Evolutionary conservation across 202 grass and related monocot species (phyloP), one percentile per base, ranked within the genome.

Genomic region (Zoysia matrella): DNA sequence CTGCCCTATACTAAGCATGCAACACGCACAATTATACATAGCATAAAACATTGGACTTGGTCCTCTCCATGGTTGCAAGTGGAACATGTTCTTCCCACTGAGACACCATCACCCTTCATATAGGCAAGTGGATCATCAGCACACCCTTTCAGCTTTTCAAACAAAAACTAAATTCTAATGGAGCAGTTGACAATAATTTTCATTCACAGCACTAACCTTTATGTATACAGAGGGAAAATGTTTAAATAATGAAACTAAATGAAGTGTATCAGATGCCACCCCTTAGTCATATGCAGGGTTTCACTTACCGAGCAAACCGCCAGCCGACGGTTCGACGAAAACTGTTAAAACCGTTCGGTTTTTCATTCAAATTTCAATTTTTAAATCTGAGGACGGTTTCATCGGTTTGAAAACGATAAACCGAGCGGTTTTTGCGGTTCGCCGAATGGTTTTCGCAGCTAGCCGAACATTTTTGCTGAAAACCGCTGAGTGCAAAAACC

Each of bases 41-140:
- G 22, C 22, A 22, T 52, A 30, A 63, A 5, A 63, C 22, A 62
- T 36, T 36, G 60, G 57, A 60, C 22, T 52, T 12, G 11, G 51
- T 52, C 11, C 8, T 61, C 43, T 70, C 46, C 52, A 46, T 63
- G 75, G 42, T 49, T 72, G 65, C 85, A 72, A 82, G 73, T 65
- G 56, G 85, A 54, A 18, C 72, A 71, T 16, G 55, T 81, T 86
- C 64, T 81, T 81, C 65, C 72, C 52, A 53, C 22, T 41, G 36
- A 9, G 42, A 44, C 40, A 44, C 22, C 7, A 47, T 70, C 44
- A 41, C 11, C 12, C 13, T 77, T 77, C 62, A 63, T 69, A 49
- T 69, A 62, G 57, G 64, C 72, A 82, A 58, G 48, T 72, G 73
- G 49, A 70, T 14, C 44, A 30, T 36, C 6, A 44, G 56, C 5